Evolutionary conservation across 225 moss, liverwort and hornwort genomes (phyloP).

Genomic region (Anthoceros angustus): DNA sequence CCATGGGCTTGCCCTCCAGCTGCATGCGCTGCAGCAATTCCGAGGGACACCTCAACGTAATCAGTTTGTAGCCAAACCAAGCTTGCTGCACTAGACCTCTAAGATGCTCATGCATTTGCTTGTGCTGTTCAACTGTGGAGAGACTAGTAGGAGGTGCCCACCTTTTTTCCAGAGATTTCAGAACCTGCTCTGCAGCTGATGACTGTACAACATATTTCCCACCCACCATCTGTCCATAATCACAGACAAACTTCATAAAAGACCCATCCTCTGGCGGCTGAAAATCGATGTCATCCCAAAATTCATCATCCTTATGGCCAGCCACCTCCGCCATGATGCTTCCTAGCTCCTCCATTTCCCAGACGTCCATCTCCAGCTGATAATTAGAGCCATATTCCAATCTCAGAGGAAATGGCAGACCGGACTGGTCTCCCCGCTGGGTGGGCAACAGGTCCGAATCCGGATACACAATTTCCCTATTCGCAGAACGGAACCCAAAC

Average conservation of each 20-base stretch:
- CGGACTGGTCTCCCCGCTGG: conserved; percentile 6
- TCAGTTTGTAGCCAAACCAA: conserved; percentile 16
- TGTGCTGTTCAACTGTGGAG: neutral
- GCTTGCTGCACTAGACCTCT: neutral
- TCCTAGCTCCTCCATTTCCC: conserved; percentile 11
- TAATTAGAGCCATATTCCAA: conserved; percentile 12
- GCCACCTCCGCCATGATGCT: conserved; percentile 11
- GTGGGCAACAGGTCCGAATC: conserved; percentile 18
- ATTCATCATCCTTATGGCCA: conserved; percentile 3
- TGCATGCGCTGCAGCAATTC: conserved; percentile 10
- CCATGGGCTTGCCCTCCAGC: neutral
- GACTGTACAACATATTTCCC: conserved; percentile 5
- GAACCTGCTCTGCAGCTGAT: conserved; percentile 1
- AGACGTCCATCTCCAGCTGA: conserved; percentile 8
- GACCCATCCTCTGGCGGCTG: conserved; percentile 8
- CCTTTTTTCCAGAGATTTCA: neutral
- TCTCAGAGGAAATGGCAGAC: conserved; percentile 18
- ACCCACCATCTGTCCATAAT: conserved; percentile 6
- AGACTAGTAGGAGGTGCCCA: neutral
- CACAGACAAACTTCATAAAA: conserved; percentile 13
- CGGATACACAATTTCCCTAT: neutral
- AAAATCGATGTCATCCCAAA: conserved; percentile 11
- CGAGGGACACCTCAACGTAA: conserved; percentile 17
- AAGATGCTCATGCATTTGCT: conserved; percentile 3
- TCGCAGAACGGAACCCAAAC: conserved; percentile 8